Evolutionary conservation across 139 green algal species (phyloP).

Genomic region (Chlorella sp.): DNA sequence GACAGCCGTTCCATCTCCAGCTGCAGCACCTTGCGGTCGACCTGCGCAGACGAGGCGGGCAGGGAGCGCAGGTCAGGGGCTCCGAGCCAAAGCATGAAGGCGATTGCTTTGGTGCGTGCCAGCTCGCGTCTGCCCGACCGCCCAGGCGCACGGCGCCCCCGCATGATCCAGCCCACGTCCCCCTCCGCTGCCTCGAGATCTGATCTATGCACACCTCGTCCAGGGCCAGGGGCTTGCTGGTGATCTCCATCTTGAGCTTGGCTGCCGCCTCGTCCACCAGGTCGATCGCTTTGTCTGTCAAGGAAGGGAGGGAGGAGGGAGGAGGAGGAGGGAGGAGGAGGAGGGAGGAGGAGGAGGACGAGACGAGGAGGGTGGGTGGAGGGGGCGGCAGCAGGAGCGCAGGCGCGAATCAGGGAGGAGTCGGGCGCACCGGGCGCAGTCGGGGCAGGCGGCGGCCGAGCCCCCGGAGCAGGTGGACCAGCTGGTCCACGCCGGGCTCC

Average conservation of each 20-base stretch:
- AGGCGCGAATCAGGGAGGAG: not conserved
- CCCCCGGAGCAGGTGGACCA: too few relatives aligned
- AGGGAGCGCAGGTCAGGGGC: too few relatives aligned
- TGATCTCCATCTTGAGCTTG: conserved; percentile 99
- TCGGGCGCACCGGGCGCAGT: too few relatives aligned
- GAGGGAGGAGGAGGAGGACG: too few relatives aligned
- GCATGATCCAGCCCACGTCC: too few relatives aligned
- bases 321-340: not conserved
- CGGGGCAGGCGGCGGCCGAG: not conserved
- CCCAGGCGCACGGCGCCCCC: too few relatives aligned
- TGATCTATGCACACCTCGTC: conserved; percentile 99
- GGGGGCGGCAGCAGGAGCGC: not conserved
- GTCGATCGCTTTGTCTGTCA: conserved; percentile 96
- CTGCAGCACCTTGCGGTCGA: conserved; percentile 61
- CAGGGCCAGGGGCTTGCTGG: conserved; percentile 90
- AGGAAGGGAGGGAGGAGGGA: not conserved
- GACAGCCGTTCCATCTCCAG: conserved; percentile 96
- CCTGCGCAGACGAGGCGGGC: not conserved
- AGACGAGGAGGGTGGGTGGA: not conserved
- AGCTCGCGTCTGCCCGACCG: too few relatives aligned
- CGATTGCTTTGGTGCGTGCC: too few relatives aligned
- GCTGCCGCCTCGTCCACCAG: conserved; percentile 95
- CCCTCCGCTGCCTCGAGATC: too few relatives aligned
- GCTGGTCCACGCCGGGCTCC: not conserved
- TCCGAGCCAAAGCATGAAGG: too few relatives aligned